phyloP scores from a whole-genome alignment of 2,329 filamentous ascomycete genomes.

The Purpureocillium lavendulum region DNA sequence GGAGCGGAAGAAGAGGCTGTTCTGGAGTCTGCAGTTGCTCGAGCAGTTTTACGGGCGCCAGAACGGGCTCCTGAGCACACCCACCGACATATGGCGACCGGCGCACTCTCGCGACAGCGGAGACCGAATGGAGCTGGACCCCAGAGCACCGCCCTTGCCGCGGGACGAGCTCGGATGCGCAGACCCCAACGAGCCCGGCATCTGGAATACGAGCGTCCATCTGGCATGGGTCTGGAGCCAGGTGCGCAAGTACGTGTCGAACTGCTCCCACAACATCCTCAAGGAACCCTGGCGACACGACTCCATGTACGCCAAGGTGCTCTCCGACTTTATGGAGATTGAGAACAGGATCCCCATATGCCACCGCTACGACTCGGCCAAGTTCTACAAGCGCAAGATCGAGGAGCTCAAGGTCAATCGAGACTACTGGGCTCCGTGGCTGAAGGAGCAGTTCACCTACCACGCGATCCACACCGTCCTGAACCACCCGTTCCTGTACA shows the following conservation, averaged over 20 bases:
- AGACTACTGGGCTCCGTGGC: slow-evolving; percentile 43
- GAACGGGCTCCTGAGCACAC: slow-evolving; percentile 30
- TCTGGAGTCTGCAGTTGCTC: slow-evolving; percentile 42
- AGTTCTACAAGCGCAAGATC: slow-evolving; percentile 39
- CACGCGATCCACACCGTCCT: slow-evolving; percentile 41
- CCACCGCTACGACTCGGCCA: slow-evolving; percentile 43
- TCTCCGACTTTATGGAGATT: slow-evolving; percentile 42
- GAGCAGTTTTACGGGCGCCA: slow-evolving; percentile 42
- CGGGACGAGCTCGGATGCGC: slow-evolving; percentile 34
- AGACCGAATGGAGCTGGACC: slow-evolving; percentile 14
- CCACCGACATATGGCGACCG: slow-evolving; percentile 32
- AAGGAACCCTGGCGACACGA: slow-evolving; percentile 43
- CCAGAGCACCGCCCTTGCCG: slow-evolving; percentile 32
- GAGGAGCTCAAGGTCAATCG: slow-evolving; percentile 35
- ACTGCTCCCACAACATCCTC: slow-evolving; percentile 36
- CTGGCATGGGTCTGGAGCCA: slow-evolving; percentile 44
- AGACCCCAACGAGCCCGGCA: slow-evolving; percentile 30
- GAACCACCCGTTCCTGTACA: slow-evolving; percentile 46
- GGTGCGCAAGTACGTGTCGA: slow-evolving; percentile 35
- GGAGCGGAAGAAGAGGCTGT: slow-evolving; percentile 39
- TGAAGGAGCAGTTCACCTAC: slow-evolving; percentile 45
- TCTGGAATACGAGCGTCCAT: slow-evolving; percentile 41
- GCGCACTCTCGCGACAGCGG: slow-evolving; percentile 15
- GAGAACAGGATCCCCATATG: slow-evolving; percentile 40
- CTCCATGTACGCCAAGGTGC: slow-evolving; percentile 40